Conservation (phyloP, 805 yeast species). For the Yamadazyma tumulicola region DNA sequence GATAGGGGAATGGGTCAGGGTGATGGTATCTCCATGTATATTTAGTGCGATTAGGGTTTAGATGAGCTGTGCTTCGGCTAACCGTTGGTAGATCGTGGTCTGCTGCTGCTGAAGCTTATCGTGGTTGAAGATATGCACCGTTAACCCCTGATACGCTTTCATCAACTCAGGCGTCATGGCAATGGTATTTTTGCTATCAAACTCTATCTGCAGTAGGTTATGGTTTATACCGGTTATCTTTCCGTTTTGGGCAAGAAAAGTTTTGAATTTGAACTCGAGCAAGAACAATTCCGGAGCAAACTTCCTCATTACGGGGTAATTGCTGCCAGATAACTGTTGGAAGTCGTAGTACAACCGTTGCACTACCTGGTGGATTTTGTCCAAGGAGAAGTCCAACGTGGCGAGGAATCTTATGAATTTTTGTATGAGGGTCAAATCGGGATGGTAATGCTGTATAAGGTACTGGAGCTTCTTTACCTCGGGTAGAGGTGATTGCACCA, state of each 20-base stretch:
- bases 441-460: slow-evolving; percentile 9
- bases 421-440: slow-evolving; percentile 5
- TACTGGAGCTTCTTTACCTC: slow-evolving; percentile 2
- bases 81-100: slow-evolving; percentile 6
- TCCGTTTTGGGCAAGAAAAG: neutral
- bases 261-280: slow-evolving; percentile 3
- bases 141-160: too few species aligned
- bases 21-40: too few species aligned
- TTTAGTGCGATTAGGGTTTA: too few species aligned
- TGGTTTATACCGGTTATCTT: too few species aligned
- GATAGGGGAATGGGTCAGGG: too few species aligned
- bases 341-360: slow-evolving; percentile 8
- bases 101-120: slow-evolving; percentile 2
- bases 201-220: too few species aligned
- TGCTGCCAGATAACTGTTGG: neutral
- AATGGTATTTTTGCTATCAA: too few species aligned
- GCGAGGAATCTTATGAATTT: slow-evolving; percentile 4
- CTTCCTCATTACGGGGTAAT: slow-evolving; percentile 4
- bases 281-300: slow-evolving; percentile 1
- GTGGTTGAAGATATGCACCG: too few species aligned
- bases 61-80: too few species aligned
- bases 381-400: slow-evolving; percentile 1
- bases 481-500: slow-evolving; percentile 1
- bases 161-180: too few species aligned
- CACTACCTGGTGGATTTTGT: slow-evolving; percentile 1